A percentile compares a stretch with the other conserved stretches of the same genome.
phyloP scores from a whole-genome alignment of 257 asterid species.

The Scutellaria galericulata region DNA sequence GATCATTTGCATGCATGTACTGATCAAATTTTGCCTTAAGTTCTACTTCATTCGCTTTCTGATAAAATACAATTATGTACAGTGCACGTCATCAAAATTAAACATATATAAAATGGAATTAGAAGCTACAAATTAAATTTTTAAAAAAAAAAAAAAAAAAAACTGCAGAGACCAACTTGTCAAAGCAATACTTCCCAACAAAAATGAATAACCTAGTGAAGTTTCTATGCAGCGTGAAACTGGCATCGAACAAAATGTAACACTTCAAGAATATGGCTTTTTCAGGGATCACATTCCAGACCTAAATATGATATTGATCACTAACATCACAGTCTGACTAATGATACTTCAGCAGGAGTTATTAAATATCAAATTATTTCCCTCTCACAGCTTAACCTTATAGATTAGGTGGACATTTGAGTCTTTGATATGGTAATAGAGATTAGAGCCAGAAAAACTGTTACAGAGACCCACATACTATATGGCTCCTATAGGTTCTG shows the following conservation, averaged over 20 bases:
- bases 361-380: background rate
- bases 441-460: background rate
- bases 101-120: constrained; percentile 14
- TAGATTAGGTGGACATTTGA: background rate
- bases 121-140: background rate
- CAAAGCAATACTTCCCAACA: constrained; percentile 19
- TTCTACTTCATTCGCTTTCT: constrained; percentile 64
- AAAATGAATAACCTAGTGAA: constrained; percentile 17
- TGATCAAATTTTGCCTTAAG: constrained; percentile 56
- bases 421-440: background rate
- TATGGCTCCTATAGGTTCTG: background rate
- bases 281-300: constrained; percentile 9
- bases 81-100: constrained; percentile 31
- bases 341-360: background rate
- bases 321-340: constrained; percentile 5
- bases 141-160: constrained; percentile 26
- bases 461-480: background rate
- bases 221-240: constrained; percentile 16
- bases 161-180: constrained; percentile 19
- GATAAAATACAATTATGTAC: constrained; percentile 41
- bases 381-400: constrained; percentile 17
- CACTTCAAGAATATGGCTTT: background rate
- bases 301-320: constrained; percentile 1
- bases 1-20: constrained; percentile 64
- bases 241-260: background rate